Percentiles rank a stretch among this genome's conserved stretches.
phyloP scores from a whole-genome alignment of 495 filamentous ascomycete genomes.

The Astrocystis sublimbata region DNA sequence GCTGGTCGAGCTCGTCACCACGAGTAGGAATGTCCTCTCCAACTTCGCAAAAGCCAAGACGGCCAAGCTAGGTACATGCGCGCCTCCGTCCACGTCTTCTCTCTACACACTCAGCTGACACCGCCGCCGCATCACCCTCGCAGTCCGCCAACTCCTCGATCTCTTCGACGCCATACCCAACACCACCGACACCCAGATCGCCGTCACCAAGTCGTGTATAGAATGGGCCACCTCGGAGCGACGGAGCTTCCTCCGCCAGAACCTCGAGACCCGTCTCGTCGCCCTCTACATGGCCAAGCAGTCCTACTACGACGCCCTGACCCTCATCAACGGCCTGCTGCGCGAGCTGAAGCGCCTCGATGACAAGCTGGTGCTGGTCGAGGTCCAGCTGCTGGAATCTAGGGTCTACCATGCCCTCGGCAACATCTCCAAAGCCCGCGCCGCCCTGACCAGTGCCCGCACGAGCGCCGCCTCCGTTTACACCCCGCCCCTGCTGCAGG shows the following conservation, averaged over 20 bases:
- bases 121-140: not conserved
- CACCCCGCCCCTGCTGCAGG: constrained; percentile 91
- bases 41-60: constrained; percentile 99
- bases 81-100: not conserved
- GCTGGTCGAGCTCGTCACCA: constrained; percentile 86
- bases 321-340: constrained; percentile 91
- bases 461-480: constrained; percentile 96
- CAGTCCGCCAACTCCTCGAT: constrained; percentile 96
- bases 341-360: constrained; percentile 96
- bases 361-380: constrained; percentile 97
- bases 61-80: constrained; percentile 82
- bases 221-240: constrained; percentile 96
- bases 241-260: constrained; percentile 93
- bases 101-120: not conserved
- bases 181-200: constrained; percentile 86
- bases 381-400: constrained; percentile 96
- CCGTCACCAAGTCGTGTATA: constrained; percentile 96
- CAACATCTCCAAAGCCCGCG: constrained; percentile 94
- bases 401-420: constrained; percentile 96
- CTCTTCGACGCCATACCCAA: constrained; percentile 92
- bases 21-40: constrained; percentile 85
- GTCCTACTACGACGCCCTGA: constrained; percentile 94
- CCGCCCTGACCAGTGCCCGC: constrained; percentile 88
- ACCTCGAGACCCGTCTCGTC: constrained; percentile 94
- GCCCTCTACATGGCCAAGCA: constrained; percentile 93